Evolutionary conservation across 345 rosid genomes (phyloP), one percentile per base, ranked within the genome.

Genomic region (Brassica nigra): DNA sequence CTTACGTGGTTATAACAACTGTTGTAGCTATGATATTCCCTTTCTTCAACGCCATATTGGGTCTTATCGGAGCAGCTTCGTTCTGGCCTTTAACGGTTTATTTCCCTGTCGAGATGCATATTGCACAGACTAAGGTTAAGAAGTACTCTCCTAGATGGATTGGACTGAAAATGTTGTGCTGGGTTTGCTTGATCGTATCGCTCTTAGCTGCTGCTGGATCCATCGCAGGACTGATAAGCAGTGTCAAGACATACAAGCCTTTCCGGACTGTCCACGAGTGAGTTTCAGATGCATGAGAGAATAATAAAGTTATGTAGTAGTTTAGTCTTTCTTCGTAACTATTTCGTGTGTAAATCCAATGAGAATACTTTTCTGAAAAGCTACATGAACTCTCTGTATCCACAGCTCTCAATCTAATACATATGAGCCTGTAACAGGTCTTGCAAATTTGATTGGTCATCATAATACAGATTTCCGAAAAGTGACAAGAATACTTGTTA

Each of bases 11-110:
- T 1, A 10, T 87, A 23, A 86, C 95, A 4, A 84, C 94, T 2
- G 29, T 92, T 6, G 0, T 90, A 4, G 99, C 99, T 42, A 92
- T 91, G 97, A 78, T 89, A 37, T 83, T 95, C 55, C 99, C 99
- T 0, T 92, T 95, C 89, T 95, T 95, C 94, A 95, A 91, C 31
- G 89, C 87, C 62, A 87, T 92, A 71, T 62, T 92, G 57, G 97
- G 97, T 11, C 88, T 95, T 16, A 77, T 95, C 0, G 99, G 99
- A 9, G 94, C 97, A 1, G 82, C 82, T 1, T 82, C 88, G 1
- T 95, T 95, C 75, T 95, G 97, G 94, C 97, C 99, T 2, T 76
- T 95, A 44, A 88, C 99, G 0, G 97, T 95, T 10, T 91, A 90
- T 77, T 92, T 95, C 33, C 99, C 99, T 0, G 78, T 91, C 16